Percentiles rank a stretch among this genome's conserved stretches.
phyloP scores from a whole-genome alignment of 2,329 filamentous ascomycete genomes.

The Neonectria hederae region DNA sequence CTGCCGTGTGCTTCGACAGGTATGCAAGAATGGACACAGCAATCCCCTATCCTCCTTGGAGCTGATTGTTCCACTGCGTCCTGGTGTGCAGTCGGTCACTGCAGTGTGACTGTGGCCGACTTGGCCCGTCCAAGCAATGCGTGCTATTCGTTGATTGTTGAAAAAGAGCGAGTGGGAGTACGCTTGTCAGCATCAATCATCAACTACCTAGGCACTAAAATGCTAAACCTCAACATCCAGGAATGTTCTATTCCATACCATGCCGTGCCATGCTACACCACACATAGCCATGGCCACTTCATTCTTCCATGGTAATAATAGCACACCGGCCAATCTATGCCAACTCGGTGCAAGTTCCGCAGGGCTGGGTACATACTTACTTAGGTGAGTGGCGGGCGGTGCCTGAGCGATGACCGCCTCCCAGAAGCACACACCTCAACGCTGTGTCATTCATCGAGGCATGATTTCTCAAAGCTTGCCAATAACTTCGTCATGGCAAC shows the following conservation, averaged over 20 bases:
- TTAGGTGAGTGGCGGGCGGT: constrained; percentile 11
- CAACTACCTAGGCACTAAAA: not conserved
- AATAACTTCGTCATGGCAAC: constrained; percentile 41
- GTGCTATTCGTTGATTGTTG: constrained; percentile 4
- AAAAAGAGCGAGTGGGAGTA: constrained; percentile 12
- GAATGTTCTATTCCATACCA: constrained; percentile 3
- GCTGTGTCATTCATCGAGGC: not conserved
- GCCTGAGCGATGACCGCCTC: constrained; percentile 16
- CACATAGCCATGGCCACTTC: not conserved
- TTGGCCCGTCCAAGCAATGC: constrained; percentile 16
- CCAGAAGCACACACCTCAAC: constrained; percentile 5
- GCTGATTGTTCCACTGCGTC: constrained; percentile 18
- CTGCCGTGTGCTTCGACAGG: constrained; percentile 16
- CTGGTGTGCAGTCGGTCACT: not conserved
- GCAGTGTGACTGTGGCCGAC: constrained; percentile 20
- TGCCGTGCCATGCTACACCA: constrained; percentile 4
- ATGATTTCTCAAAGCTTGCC: constrained; percentile 26
- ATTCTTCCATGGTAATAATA: constrained; percentile 17
- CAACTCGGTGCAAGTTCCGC: constrained; percentile 17
- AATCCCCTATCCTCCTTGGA: constrained; percentile 17
- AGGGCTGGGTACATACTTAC: not conserved
- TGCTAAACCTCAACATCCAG: not conserved
- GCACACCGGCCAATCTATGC: constrained; percentile 18
- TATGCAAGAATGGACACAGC: constrained; percentile 12
- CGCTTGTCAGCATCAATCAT: constrained; percentile 25